Base-by-base conservation (phyloP, 2,329 filamentous ascomycete genomes). In the Seiridium cupressi region DNA sequence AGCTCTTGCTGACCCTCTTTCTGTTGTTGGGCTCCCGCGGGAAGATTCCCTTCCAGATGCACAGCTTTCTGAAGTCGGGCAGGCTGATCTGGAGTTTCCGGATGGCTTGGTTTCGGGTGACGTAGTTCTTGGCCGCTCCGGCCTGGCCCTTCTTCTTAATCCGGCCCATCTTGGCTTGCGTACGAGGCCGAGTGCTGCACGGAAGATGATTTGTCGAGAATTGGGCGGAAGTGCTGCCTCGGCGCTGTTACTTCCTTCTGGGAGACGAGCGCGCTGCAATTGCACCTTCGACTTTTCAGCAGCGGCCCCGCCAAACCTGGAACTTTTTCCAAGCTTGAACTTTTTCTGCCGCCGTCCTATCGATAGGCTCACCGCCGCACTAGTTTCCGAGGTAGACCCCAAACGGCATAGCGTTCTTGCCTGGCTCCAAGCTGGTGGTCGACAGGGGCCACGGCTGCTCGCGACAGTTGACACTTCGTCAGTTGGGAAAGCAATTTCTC, bases 31-130 rank as follows among this genome's bases (percentile, higher is more conserved):
- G 95, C 82, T 99, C 95, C 72, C 95, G 91, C 66, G 95, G 95
- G 79, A 97, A 99, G 76, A 99, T 98, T 70, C 93, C 95, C 83
- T 98, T 98, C 89, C 97, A 99, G 77, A 99, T 99, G 81, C 95
- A 99, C 74, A 99, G 85, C 80, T 96, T 90, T 79, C 95, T 89
- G 80, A 99, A 99, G 79, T 99, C 95, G 67, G 93, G 93, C 60
- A 99, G 87, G 72, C 91, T 97, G 77, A 99, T 91, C 79, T 99
- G 95, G 64, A 99, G 89, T 81, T 98, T 99, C 77, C 93, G 92
- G 70, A 99, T 92, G 51, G 95, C 95, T 81, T 97, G 93, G 47
- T 94, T 97, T 76, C 95, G 87, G 60, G 95, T 99, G 70, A 99
- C 93, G 82, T 94, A 99, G 85, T 99, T 99, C 81, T 95, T 97